Conservation (phyloP, 1,284 basidiomycete species). For the Anthracocystis walkeri region DNA sequence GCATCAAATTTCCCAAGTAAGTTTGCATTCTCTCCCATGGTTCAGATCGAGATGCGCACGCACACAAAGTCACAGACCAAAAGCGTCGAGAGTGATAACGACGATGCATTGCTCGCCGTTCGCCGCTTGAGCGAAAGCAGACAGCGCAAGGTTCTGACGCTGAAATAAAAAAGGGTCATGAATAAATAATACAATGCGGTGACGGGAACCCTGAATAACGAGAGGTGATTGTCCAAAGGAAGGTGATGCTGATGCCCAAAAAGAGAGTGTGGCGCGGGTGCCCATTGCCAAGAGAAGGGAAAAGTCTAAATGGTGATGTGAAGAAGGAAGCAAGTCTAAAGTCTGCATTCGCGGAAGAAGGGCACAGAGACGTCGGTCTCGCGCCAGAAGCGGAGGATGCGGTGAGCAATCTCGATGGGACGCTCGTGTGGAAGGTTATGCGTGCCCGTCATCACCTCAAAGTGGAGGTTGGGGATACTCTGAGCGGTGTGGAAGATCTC, state of each 20-base stretch:
- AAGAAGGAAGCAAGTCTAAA: slow-evolving; percentile 6
- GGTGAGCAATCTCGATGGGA: slow-evolving; percentile 43
- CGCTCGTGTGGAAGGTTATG: slow-evolving; percentile 49
- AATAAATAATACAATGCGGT: slow-evolving; percentile 7
- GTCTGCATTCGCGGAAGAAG: slow-evolving; percentile 46
- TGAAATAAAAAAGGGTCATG: slow-evolving; percentile 1
- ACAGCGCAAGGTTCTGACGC: background rate
- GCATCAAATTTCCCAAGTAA: background rate
- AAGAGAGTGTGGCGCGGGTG: background rate
- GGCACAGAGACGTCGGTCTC: slow-evolving; percentile 37
- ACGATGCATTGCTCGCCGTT: slow-evolving; percentile 1
- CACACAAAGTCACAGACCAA: background rate
- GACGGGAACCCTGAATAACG: slow-evolving; percentile 12
- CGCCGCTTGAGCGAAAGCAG: background rate
- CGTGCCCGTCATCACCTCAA: slow-evolving; percentile 48
- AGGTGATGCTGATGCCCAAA: background rate
- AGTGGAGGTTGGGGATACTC: slow-evolving; percentile 42
- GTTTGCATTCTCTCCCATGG: background rate
- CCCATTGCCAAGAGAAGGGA: slow-evolving; percentile 2
- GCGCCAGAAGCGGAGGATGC: slow-evolving; percentile 45
- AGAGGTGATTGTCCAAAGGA: background rate
- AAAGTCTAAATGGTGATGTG: background rate
- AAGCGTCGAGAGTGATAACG: background rate
- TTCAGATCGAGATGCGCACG: background rate
- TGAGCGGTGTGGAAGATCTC: slow-evolving; percentile 46